Percentiles rank a stretch among this genome's conserved stretches.
Evolutionary conservation across 495 filamentous ascomycete genomes (phyloP).

Genomic region (Penicillium desertorum): DNA sequence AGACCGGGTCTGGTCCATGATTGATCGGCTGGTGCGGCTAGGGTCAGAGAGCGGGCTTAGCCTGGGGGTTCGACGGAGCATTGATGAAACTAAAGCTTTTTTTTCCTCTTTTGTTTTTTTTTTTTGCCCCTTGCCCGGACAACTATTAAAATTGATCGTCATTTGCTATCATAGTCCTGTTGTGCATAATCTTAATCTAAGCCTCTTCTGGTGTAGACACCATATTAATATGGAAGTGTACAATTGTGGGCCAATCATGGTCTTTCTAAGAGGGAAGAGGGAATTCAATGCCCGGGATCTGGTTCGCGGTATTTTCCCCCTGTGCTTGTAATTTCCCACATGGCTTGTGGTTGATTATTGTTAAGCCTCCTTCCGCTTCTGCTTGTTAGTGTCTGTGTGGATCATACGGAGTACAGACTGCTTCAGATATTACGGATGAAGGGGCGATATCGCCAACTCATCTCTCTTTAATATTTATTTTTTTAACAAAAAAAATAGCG

Average conservation of each 20-base stretch:
- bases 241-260: background rate
- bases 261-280: background rate
- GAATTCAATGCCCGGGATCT: background rate
- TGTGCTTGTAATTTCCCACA: background rate
- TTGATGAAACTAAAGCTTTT: background rate
- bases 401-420: background rate
- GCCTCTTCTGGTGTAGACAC: background rate
- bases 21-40: slow-evolving; percentile 9
- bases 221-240: background rate
- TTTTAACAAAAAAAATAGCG: background rate
- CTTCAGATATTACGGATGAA: background rate
- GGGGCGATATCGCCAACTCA: background rate
- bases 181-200: slow-evolving; percentile 5
- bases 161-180: slow-evolving; percentile 1
- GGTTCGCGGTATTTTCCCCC: background rate
- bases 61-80: background rate
- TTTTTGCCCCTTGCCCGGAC: background rate
- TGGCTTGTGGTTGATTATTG: background rate
- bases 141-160: background rate
- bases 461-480: background rate
- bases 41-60: background rate
- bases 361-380: background rate
- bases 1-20: background rate
- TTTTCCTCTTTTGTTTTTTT: background rate
- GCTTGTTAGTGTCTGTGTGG: background rate